A percentile compares a stretch with the other conserved stretches of the same genome.
These are phyloP conservation scores for Plantago major DNA, from an alignment of 257 asterid genomes.

Conservation along the genomic window DNA sequence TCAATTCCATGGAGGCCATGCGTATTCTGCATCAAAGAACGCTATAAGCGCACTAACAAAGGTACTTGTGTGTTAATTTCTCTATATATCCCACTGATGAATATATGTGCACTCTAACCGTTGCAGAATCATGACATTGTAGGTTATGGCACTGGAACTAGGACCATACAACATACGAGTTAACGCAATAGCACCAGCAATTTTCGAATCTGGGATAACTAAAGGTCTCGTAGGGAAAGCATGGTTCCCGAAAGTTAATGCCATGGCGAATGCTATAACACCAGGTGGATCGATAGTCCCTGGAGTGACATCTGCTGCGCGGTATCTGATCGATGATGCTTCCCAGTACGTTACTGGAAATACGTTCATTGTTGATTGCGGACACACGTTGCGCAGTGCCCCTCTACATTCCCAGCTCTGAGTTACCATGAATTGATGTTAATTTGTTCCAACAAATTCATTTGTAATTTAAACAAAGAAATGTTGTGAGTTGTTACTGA, in stretches of 20 bases:
- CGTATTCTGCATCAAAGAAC: conserved; percentile 30
- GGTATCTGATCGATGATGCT: conserved; percentile 9
- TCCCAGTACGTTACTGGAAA: conserved; percentile 12
- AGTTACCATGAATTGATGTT: too few relatives aligned
- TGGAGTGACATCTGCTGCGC: conserved; percentile 5
- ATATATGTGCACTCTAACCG: too few relatives aligned
- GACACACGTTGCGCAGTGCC: conserved; percentile 18
- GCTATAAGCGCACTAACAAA: conserved; percentile 30
- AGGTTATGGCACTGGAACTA: conserved; percentile 38
- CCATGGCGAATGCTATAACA: conserved; percentile 29
- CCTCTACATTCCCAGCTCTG: conserved; percentile 30
- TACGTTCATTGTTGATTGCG: conserved; percentile 8
- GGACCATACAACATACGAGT: conserved; percentile 26
- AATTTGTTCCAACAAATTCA: too few relatives aligned
- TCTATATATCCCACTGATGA: too few relatives aligned
- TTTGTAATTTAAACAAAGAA: too few relatives aligned
- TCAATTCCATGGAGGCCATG: conserved; percentile 16
- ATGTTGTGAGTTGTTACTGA: too few relatives aligned
- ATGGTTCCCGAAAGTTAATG: conserved; percentile 25
- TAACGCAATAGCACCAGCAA: conserved; percentile 42
- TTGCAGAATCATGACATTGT: background rate
- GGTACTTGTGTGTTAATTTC: too few relatives aligned
- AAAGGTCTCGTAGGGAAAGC: conserved; percentile 25
- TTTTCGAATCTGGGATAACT: conserved; percentile 46
- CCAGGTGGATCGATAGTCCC: background rate